Conservation (phyloP, 352 stramenopile species). For the Globisporangium acanthophoron region DNA sequence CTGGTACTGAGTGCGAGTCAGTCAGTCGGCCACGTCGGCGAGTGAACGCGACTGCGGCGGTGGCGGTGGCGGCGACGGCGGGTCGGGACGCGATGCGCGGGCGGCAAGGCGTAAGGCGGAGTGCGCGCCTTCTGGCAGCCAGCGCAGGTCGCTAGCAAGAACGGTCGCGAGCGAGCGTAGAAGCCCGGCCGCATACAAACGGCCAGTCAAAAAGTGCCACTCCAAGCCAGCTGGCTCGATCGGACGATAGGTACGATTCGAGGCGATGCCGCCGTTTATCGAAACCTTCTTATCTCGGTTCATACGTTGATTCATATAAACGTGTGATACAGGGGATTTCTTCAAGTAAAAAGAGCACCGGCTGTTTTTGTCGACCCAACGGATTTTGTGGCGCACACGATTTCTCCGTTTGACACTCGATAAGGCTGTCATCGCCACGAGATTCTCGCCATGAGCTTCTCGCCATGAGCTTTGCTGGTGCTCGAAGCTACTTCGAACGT, state of each 20-base stretch:
- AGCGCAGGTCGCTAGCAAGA: background rate
- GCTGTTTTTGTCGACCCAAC: no score
- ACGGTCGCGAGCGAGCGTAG: background rate
- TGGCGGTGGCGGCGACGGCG: background rate
- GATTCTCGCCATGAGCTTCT: no score
- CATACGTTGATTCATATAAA: no score
- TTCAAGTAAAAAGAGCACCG: no score
- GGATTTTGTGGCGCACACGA: no score
- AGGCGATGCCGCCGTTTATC: background rate
- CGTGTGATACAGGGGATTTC: no score
- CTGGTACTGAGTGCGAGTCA: background rate
- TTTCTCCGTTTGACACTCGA: no score
- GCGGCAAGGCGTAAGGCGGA: constrained; percentile 1
- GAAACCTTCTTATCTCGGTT: no score
- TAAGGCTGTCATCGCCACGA: no score
- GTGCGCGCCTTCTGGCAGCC: background rate
- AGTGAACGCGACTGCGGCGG: background rate
- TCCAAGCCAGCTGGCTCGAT: background rate
- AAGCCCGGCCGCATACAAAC: background rate
- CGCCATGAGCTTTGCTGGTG: no score
- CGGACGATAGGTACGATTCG: background rate
- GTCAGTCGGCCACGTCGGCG: background rate
- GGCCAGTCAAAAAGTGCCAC: background rate
- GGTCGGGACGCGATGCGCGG: constrained; percentile 2
- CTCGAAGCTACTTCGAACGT: no score